phyloP scores from a whole-genome alignment of 495 filamentous ascomycete genomes.

The Symbiotaphrina buchneri region DNA sequence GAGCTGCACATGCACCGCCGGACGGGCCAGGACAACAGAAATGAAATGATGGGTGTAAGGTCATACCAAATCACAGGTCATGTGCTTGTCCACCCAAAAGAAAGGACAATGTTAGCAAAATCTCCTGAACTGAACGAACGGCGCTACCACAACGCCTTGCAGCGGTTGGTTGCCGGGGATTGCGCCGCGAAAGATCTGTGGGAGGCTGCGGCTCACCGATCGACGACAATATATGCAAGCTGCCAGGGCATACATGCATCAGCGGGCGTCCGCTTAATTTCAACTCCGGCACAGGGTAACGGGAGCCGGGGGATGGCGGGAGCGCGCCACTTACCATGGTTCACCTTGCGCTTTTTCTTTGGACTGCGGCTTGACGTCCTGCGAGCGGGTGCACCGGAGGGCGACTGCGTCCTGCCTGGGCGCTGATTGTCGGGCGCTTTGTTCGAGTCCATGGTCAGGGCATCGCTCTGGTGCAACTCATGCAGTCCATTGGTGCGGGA shows the following conservation, averaged over 20 bases:
- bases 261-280: too few relatives aligned
- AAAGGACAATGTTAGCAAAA: slow-evolving; percentile 3
- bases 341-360: slow-evolving; percentile 97
- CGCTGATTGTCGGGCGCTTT: slow-evolving; percentile 25
- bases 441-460: slow-evolving; percentile 24
- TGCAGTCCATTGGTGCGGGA: slow-evolving; percentile 8
- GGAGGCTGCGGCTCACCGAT: slow-evolving; percentile 50
- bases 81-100: slow-evolving; percentile 49
- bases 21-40: slow-evolving; percentile 3
- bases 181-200: not conserved
- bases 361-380: slow-evolving; percentile 20
- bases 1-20: not conserved
- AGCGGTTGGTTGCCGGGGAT: not conserved
- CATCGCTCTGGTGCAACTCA: too few relatives aligned
- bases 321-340: slow-evolving; percentile 58
- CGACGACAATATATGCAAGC: slow-evolving; percentile 98
- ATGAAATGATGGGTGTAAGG: slow-evolving; percentile 7
- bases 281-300: too few relatives aligned
- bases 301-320: too few relatives aligned
- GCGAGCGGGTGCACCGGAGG: not conserved
- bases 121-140: too few relatives aligned
- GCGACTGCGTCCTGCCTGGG: slow-evolving; percentile 14
- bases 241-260: too few relatives aligned
- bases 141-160: too few relatives aligned
- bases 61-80: slow-evolving; percentile 98